Evolutionary conservation across 768 basidiomycete genomes (phyloP).

Genomic region (Auricularia cornea): DNA sequence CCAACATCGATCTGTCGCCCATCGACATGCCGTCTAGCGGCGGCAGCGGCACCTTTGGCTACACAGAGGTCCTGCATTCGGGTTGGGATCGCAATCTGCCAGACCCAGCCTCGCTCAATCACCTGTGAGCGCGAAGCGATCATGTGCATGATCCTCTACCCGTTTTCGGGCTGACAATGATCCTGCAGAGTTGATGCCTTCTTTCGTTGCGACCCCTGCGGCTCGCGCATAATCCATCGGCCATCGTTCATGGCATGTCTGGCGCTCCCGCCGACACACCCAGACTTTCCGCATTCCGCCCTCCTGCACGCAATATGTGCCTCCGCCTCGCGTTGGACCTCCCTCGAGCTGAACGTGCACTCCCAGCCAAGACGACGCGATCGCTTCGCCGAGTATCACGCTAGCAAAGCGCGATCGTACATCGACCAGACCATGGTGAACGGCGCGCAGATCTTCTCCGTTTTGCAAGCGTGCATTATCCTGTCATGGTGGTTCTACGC

Average conservation of each 20-base stretch:
- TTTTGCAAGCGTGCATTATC: constrained; percentile 79
- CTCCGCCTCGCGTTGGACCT: constrained; percentile 74
- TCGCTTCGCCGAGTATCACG: constrained; percentile 80
- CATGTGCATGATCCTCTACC: not conserved
- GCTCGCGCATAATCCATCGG: constrained; percentile 74
- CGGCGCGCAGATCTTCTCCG: constrained; percentile 77
- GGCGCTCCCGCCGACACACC: constrained; percentile 70
- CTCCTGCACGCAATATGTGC: constrained; percentile 92
- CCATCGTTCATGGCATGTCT: constrained; percentile 74
- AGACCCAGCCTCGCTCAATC: constrained; percentile 60
- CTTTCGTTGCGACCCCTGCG: constrained; percentile 83
- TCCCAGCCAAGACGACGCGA: constrained; percentile 75
- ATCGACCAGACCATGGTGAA: constrained; percentile 88
- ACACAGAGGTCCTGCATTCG: constrained; percentile 55
- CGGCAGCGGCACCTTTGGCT: constrained; percentile 34
- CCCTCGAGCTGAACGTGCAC: constrained; percentile 48
- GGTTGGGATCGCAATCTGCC: constrained; percentile 86
- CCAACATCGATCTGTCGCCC: not conserved
- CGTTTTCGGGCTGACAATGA: no score
- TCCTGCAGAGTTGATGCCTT: constrained; percentile 79
- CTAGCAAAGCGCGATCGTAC: constrained; percentile 76
- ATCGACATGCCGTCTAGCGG: constrained; percentile 17
- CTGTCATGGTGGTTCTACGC: constrained; percentile 90
- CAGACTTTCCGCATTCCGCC: constrained; percentile 81
- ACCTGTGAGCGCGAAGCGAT: constrained; percentile 50